Evolutionary conservation across 805 yeast genomes (phyloP).

Genomic region (Wilhelminamyces savonicus): DNA sequence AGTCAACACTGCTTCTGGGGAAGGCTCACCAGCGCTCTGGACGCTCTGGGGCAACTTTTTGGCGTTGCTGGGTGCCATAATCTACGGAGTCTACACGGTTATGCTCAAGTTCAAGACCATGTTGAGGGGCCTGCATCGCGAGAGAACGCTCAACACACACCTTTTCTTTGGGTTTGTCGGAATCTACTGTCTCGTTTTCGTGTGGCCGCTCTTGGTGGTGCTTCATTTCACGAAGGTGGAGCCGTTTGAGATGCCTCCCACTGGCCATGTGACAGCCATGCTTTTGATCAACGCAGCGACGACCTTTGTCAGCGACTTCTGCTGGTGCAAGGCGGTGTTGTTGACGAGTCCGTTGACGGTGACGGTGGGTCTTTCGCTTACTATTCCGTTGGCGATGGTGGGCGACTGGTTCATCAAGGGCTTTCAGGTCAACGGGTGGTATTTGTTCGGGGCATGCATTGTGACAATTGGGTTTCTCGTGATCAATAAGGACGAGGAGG

Average conservation of each 20-base stretch:
- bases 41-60: constrained; percentile 65
- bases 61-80: constrained; percentile 80
- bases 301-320: constrained; percentile 82
- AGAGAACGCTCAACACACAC: constrained; percentile 73
- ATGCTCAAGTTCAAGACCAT: constrained; percentile 64
- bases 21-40: too few species aligned
- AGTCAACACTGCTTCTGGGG: constrained; percentile 16
- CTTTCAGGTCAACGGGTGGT: constrained; percentile 52
- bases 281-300: constrained; percentile 63
- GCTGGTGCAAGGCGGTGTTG: constrained; percentile 95
- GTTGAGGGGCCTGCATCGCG: constrained; percentile 43
- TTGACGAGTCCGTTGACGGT: constrained; percentile 92
- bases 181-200: constrained; percentile 58
- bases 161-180: constrained; percentile 96
- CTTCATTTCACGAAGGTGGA: constrained; percentile 65
- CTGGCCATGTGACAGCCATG: constrained; percentile 43
- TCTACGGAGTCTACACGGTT: constrained; percentile 89
- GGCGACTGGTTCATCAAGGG: constrained; percentile 78
- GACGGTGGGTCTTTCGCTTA: constrained; percentile 87
- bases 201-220: constrained; percentile 79
- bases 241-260: constrained; percentile 62
- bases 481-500: constrained; percentile 73
- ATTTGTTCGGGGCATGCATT: constrained; percentile 71
- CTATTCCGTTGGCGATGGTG: constrained; percentile 91
- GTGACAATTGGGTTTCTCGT: constrained; percentile 81